Evolutionary conservation across 2,329 filamentous ascomycete species (phyloP), one percentile per base, ranked within the genome.

Genomic region (Pyrenochaeta sp.): DNA sequence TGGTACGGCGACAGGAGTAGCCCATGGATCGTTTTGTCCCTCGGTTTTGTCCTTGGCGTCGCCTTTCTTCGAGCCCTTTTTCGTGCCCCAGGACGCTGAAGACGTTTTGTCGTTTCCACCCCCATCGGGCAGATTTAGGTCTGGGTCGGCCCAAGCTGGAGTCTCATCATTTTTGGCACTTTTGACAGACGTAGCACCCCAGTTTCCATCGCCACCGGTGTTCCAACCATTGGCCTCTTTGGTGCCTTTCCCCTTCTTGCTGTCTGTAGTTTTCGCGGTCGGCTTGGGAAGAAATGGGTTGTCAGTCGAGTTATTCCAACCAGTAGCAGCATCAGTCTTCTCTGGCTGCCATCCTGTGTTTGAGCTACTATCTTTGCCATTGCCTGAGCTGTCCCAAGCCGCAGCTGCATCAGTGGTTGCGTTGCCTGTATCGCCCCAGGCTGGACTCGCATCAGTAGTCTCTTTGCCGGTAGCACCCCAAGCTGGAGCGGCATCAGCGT

Each of bases 21-120:
- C n/a, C n/a, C n/a, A n/a, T n/a, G n/a, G n/a, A n/a, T n/a, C n/a
- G n/a, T n/a, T n/a, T n/a, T n/a, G n/a, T 32, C 6, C 41, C 17
- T 29, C 26, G 26, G 20, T 14, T 11, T 35, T 31, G 19, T 44
- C 35, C 6, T 39, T 41, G 8, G 15, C 20, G 17, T 26, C 26
- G n/a, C n/a, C n/a, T n/a, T n/a, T n/a, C n/a, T n/a, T n/a, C n/a
- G n/a, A n/a, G 13, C 35, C 28, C 9, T 34, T 43, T 11, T 18
- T 35, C 6, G 27, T 27, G 7, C 13, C 29, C 18, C 22, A 34
- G n/a, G 11, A 18, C 14, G n/a, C 17, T 26, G 3, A 18, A 36
- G 23, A 19, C n/a, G 23, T 21, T 6, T 14, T n/a, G 9, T 23
- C 41, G 4, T 26, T 35, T 30, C 21, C 32, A 19, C 24, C 24